Percentiles rank a stretch among this genome's conserved stretches.
Conservation (phyloP, 495 filamentous ascomycete species). For the Penicillium desertorum region DNA sequence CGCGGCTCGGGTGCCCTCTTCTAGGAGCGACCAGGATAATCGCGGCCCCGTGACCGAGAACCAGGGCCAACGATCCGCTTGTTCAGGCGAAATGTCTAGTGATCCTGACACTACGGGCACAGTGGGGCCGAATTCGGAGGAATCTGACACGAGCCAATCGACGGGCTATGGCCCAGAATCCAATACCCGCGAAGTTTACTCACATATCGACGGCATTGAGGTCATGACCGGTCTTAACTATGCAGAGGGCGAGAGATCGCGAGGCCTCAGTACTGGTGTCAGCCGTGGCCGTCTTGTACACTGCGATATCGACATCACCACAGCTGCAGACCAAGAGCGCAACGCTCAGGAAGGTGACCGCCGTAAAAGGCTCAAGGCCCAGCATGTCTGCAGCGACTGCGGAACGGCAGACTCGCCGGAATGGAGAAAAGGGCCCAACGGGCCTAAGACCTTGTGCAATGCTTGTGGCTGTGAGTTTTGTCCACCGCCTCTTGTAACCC, state of each 20-base stretch:
- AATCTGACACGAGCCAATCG: conserved; percentile 64
- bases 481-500: background rate
- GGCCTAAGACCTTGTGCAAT: conserved; percentile 96
- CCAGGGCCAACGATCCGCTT: conserved; percentile 4
- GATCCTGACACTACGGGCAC: conserved; percentile 50
- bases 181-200: conserved; percentile 72
- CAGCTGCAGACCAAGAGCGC: conserved; percentile 62
- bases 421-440: conserved; percentile 92
- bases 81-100: conserved; percentile 14
- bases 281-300: conserved; percentile 75
- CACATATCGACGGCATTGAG: conserved; percentile 85
- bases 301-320: conserved; percentile 83
- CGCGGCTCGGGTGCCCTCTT: conserved; percentile 21
- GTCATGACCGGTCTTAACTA: conserved; percentile 90
- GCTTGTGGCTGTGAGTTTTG: conserved; percentile 75
- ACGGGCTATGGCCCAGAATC: conserved; percentile 68
- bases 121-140: conserved; percentile 61
- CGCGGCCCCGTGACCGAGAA: background rate
- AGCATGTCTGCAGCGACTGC: conserved; percentile 96
- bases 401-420: conserved; percentile 92
- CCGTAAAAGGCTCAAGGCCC: conserved; percentile 91
- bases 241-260: conserved; percentile 82
- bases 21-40: conserved; percentile 12
- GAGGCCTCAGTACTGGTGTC: conserved; percentile 85
- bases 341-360: conserved; percentile 63